Percentiles rank a stretch among this genome's conserved stretches.
These are phyloP conservation scores for Endoconidiophora polonica DNA, from an alignment of 2,329 filamentous ascomycete genomes.

Conservation along the genomic window DNA sequence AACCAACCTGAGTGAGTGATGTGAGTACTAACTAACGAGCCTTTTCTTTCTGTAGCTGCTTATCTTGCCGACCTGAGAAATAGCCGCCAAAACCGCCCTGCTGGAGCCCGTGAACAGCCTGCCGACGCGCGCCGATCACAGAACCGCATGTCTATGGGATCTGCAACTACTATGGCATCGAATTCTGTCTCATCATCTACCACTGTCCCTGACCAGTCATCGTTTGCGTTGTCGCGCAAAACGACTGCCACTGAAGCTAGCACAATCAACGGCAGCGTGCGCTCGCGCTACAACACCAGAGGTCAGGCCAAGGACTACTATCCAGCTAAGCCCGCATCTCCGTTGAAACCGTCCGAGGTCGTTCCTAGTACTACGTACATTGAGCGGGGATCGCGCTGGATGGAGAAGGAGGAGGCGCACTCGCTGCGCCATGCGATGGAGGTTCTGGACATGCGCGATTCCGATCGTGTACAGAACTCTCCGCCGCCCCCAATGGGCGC, in stretches of 20 bases:
- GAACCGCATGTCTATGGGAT: conserved; percentile 11
- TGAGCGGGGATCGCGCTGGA: conserved; percentile 58
- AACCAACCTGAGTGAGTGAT: background rate
- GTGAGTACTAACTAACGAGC: conserved; percentile 13
- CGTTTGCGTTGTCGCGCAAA: conserved; percentile 8
- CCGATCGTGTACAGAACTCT: conserved; percentile 15
- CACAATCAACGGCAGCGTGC: conserved; percentile 23
- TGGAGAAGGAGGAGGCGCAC: conserved; percentile 62
- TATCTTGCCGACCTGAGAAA: conserved; percentile 57
- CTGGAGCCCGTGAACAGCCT: conserved; percentile 41
- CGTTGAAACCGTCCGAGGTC: conserved; percentile 41
- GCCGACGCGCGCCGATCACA: conserved; percentile 19
- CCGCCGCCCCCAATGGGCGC: background rate
- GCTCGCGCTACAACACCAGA: conserved; percentile 33
- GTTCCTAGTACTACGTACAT: conserved; percentile 54
- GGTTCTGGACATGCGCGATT: conserved; percentile 45
- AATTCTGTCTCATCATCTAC: conserved; percentile 6
- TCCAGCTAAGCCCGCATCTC: conserved; percentile 24
- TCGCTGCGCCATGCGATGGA: conserved; percentile 57
- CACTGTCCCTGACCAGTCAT: conserved; percentile 9
- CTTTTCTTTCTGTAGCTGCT: conserved; percentile 31
- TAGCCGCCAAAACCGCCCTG: conserved; percentile 49
- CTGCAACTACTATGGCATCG: conserved; percentile 7
- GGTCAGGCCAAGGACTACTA: conserved; percentile 35
- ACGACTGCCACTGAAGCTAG: conserved; percentile 9